Conservation (phyloP, 129 eudicot species). For the Escallonia rubra region DNA sequence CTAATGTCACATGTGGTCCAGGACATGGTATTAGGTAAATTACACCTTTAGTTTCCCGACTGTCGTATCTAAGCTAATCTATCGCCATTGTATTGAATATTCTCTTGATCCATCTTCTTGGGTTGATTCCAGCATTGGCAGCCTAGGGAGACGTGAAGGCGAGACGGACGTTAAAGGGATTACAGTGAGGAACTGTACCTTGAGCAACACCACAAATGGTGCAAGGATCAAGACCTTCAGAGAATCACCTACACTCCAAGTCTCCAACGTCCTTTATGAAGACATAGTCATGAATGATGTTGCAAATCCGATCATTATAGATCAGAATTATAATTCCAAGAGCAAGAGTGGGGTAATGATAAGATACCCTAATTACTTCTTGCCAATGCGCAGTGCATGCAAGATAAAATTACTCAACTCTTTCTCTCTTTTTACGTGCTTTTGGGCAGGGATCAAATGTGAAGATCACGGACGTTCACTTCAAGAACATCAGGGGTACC, state of each 20-base stretch:
- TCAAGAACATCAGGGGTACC: conserved; percentile 47
- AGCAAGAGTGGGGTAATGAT: conserved; percentile 4
- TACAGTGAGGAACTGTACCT: conserved; percentile 13
- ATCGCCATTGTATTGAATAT: too few species aligned
- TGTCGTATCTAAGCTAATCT: not conserved
- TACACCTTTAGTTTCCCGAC: not conserved
- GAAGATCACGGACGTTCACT: conserved; percentile 37
- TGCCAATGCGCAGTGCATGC: too few species aligned
- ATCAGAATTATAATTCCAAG: conserved; percentile 31
- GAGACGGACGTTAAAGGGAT: conserved; percentile 19
- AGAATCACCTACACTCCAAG: conserved; percentile 16
- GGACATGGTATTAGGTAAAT: conserved; percentile 34
- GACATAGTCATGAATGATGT: conserved; percentile 32
- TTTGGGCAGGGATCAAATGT: conserved; percentile 35
- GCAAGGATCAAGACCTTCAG: conserved; percentile 50
- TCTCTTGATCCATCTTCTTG: not conserved
- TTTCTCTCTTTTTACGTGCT: not conserved
- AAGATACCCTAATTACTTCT: too few species aligned
- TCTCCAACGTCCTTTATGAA: conserved; percentile 17
- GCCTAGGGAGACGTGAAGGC: conserved; percentile 18
- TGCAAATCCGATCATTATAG: conserved; percentile 41
- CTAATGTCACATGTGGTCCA: conserved; percentile 24
- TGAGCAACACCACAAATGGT: conserved; percentile 18
- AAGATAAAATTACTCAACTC: too few species aligned
- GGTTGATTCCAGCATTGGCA: conserved; percentile 14